These are phyloP conservation scores for Brassica cretica DNA, from an alignment of 345 rosid species.

Conservation along the genomic window DNA sequence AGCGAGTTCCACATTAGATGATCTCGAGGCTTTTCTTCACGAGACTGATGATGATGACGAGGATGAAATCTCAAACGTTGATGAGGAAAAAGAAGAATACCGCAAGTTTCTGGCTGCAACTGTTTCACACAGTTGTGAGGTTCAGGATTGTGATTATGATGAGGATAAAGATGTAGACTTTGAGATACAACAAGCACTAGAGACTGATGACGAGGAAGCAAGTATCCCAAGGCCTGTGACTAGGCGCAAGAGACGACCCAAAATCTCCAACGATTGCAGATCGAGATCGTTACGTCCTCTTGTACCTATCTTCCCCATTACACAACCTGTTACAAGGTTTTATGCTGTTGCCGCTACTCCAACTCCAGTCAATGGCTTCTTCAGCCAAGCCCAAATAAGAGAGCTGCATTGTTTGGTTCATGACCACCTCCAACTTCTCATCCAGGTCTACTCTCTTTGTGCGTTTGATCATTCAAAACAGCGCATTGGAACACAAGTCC, in stretches of 20 bases:
- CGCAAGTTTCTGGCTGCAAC: slow-evolving; percentile 79
- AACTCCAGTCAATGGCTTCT: slow-evolving; percentile 30
- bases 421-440: slow-evolving; percentile 86
- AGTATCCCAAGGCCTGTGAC: slow-evolving; percentile 58
- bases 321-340: slow-evolving; percentile 35
- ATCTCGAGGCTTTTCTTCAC: slow-evolving; percentile 28
- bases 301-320: slow-evolving; percentile 61
- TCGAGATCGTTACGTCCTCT: slow-evolving; percentile 76
- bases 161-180: slow-evolving; percentile 88
- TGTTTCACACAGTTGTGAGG: slow-evolving; percentile 58
- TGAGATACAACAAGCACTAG: slow-evolving; percentile 89
- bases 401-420: slow-evolving; percentile 73
- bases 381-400: slow-evolving; percentile 66
- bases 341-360: slow-evolving; percentile 17
- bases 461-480: slow-evolving; percentile 70
- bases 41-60: slow-evolving; percentile 89
- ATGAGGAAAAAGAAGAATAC: slow-evolving; percentile 72
- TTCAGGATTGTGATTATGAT: slow-evolving; percentile 43
- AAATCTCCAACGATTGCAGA: slow-evolving; percentile 59
- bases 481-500: slow-evolving; percentile 61
- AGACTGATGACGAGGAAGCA: slow-evolving; percentile 74
- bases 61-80: slow-evolving; percentile 55
- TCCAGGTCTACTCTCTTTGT: slow-evolving; percentile 81
- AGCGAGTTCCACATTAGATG: too few relatives aligned
- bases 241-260: slow-evolving; percentile 71